A percentile compares a stretch with the other conserved stretches of the same genome.
Conservation (phyloP, 768 basidiomycete species). For the Suillus weaverae region DNA sequence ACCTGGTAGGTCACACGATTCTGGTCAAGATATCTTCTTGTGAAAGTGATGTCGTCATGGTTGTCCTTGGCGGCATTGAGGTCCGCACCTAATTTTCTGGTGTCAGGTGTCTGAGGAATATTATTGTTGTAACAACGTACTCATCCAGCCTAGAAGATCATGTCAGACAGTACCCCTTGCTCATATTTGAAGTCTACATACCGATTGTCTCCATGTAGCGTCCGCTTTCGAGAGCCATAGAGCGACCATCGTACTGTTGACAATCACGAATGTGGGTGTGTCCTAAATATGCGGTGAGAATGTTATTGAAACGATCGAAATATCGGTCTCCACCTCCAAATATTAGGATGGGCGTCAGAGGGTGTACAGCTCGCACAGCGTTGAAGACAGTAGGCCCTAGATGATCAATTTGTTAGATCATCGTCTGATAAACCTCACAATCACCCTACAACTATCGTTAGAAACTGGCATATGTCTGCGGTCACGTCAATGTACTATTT, state of each 20-base stretch:
- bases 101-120: not conserved
- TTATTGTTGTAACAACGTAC: slow-evolving; percentile 35
- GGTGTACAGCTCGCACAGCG: slow-evolving; percentile 71
- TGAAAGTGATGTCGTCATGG: slow-evolving; percentile 56
- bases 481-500: not conserved
- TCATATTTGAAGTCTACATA: slow-evolving; percentile 27
- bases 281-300: slow-evolving; percentile 35
- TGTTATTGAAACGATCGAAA: not conserved
- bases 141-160: slow-evolving; percentile 53
- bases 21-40: slow-evolving; percentile 74
- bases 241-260: slow-evolving; percentile 62
- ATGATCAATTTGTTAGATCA: not conserved
- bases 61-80: slow-evolving; percentile 39
- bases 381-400: slow-evolving; percentile 72
- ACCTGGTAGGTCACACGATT: slow-evolving; percentile 78
- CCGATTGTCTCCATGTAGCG: slow-evolving; percentile 93
- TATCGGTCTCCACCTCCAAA: slow-evolving; percentile 56
- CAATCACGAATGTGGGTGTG: slow-evolving; percentile 84
- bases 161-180: not conserved
- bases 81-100: slow-evolving; percentile 42
- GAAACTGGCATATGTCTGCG: slow-evolving; percentile 83
- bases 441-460: slow-evolving; percentile 57
- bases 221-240: slow-evolving; percentile 80
- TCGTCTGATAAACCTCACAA: not conserved
- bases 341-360: slow-evolving; percentile 76